These are phyloP conservation scores for Fusarium transvaalense DNA, from an alignment of 2,329 filamentous ascomycete species.

Conservation along the genomic window DNA sequence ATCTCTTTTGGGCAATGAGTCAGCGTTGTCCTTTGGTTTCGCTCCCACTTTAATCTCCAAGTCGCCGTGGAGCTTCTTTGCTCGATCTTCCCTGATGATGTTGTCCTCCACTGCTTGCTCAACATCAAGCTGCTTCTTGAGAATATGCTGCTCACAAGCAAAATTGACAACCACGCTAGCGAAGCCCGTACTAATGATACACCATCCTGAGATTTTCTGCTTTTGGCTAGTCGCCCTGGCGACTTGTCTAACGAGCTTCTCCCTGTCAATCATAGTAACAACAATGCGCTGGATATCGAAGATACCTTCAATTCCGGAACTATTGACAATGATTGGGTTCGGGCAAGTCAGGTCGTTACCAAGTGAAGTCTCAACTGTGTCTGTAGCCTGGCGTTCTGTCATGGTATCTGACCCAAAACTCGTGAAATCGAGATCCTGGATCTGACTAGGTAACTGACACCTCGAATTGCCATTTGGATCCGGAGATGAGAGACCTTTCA, in stretches of 20 bases:
- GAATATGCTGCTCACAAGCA: not conserved
- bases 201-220: conserved; percentile 13
- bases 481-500: not conserved
- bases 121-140: conserved; percentile 4
- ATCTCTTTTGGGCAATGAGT: not conserved
- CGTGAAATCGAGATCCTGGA: not conserved
- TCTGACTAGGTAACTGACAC: not conserved
- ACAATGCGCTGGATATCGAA: conserved; percentile 11
- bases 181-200: conserved; percentile 8
- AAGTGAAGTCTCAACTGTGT: not conserved
- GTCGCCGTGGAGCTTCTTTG: not conserved
- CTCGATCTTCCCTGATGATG: not conserved
- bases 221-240: not conserved
- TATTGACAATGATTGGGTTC: conserved; percentile 7
- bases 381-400: not conserved
- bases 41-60: not conserved
- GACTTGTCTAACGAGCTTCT: not conserved
- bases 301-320: conserved; percentile 9
- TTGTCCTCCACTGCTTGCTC: conserved; percentile 10
- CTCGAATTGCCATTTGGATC: too few relatives aligned
- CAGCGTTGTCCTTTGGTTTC: not conserved
- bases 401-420: not conserved
- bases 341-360: not conserved
- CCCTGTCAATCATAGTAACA: conserved; percentile 7
- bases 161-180: conserved; percentile 14